A percentile compares a stretch with the other conserved stretches of the same genome.
Conservation (phyloP, 331 rosid genomes). For the Ulmus americana region DNA sequence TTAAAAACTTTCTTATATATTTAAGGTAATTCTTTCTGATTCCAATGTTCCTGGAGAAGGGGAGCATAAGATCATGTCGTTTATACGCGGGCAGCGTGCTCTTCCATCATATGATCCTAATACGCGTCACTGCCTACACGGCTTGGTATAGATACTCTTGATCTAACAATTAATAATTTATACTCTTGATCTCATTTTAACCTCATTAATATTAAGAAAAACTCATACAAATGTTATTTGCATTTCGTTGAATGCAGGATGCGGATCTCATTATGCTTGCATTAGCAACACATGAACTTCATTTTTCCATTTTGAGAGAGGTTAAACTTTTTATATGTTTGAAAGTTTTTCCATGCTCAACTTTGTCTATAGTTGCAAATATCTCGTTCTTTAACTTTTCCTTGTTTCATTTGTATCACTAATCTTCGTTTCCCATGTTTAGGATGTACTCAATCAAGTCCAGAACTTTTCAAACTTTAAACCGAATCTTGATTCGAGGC, state of each 20-base stretch:
- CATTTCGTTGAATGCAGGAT: constrained; percentile 37
- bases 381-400: not conserved
- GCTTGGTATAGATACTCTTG: constrained; percentile 29
- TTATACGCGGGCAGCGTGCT: constrained; percentile 36
- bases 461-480: not conserved
- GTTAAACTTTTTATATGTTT: constrained; percentile 10
- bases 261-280: constrained; percentile 60
- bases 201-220: not conserved
- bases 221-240: not conserved
- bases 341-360: not conserved
- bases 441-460: constrained; percentile 18
- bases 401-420: not conserved
- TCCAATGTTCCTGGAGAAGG: constrained; percentile 72
- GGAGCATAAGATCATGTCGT: constrained; percentile 52
- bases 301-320: constrained; percentile 65
- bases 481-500: not conserved
- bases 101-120: constrained; percentile 40
- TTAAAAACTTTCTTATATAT: not conserved
- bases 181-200: not conserved
- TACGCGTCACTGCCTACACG: constrained; percentile 48
- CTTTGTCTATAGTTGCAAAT: not conserved
- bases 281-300: constrained; percentile 52
- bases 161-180: not conserved
- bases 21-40: constrained; percentile 31
- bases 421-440: not conserved